A percentile compares a stretch with the other conserved stretches of the same genome.
Conservation (phyloP, 2,329 filamentous ascomycete species). For the Aspergillus japonicus region DNA sequence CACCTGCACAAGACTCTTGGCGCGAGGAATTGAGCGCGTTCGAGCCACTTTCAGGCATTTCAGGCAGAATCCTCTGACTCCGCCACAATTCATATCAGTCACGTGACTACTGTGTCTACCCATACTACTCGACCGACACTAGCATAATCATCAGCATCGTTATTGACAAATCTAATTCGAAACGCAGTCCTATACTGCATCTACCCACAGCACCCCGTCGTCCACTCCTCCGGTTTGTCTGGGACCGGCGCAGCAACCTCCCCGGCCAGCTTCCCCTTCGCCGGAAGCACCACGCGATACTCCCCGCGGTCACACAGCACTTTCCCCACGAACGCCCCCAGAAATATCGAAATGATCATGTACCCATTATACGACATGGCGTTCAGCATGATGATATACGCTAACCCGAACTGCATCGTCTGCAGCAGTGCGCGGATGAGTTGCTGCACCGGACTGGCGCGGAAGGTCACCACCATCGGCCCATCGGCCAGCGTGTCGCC, state of each 20-base stretch:
- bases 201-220: neutral
- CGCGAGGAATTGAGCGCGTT: too few species aligned
- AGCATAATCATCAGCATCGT: too few species aligned
- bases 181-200: neutral
- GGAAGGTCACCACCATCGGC: constrained; percentile 10
- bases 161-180: too few species aligned
- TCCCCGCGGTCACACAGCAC: constrained; percentile 16
- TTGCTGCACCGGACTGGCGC: constrained; percentile 14
- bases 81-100: too few species aligned
- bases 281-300: constrained; percentile 10
- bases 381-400: constrained; percentile 16
- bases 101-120: too few species aligned
- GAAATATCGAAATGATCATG: constrained; percentile 17
- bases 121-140: too few species aligned
- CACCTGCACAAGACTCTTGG: neutral
- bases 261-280: neutral
- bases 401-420: constrained; percentile 11
- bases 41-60: neutral
- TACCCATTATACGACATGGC: constrained; percentile 18
- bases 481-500: neutral
- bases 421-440: constrained; percentile 13
- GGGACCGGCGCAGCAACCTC: too few species aligned
- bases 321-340: constrained; percentile 15
- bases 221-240: constrained; percentile 4
- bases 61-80: too few species aligned